A percentile compares a stretch with the other conserved stretches of the same genome.
phyloP scores from a whole-genome alignment of 1,139 yeast genomes.

The Geotrichum citri-aurantii region DNA sequence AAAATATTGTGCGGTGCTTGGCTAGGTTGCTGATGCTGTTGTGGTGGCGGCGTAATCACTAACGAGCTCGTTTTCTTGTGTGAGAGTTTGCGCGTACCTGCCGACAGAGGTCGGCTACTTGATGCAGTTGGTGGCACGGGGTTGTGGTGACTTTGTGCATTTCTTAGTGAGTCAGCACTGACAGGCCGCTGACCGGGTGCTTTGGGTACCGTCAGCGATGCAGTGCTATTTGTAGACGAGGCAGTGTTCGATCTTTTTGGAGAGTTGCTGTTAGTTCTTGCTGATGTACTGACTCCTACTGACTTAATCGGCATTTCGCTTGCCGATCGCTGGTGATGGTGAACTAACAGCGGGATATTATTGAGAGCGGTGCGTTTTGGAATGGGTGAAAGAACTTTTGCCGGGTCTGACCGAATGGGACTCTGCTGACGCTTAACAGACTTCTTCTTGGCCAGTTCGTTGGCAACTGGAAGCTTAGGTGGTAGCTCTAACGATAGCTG shows the following conservation, averaged over 20 bases:
- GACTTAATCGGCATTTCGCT: conserved; percentile 1
- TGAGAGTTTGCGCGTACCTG: conserved; percentile 2
- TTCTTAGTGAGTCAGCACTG: conserved; percentile 8
- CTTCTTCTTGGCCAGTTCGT: neutral
- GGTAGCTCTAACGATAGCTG: neutral
- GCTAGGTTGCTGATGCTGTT: neutral
- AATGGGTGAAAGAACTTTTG: conserved; percentile 12
- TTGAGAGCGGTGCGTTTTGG: conserved; percentile 9
- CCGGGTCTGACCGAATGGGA: neutral
- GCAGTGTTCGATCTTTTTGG: conserved; percentile 4
- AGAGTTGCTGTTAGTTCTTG: conserved; percentile 3
- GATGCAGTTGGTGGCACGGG: neutral
- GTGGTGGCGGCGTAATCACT: neutral
- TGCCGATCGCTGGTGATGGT: conserved; percentile 5
- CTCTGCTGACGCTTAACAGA: neutral
- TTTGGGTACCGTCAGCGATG: conserved; percentile 3
- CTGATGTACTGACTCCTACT: neutral
- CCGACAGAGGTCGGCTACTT: neutral
- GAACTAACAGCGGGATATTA: conserved; percentile 11
- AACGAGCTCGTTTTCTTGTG: neutral
- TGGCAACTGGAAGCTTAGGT: neutral
- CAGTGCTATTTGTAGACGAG: neutral
- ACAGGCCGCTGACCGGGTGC: conserved; percentile 4
- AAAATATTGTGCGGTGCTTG: neutral
- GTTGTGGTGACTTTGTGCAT: neutral